Evolutionary conservation across 805 yeast genomes (phyloP), one percentile per base, ranked within the genome.

Genomic region (Myxozyma sirexii): DNA sequence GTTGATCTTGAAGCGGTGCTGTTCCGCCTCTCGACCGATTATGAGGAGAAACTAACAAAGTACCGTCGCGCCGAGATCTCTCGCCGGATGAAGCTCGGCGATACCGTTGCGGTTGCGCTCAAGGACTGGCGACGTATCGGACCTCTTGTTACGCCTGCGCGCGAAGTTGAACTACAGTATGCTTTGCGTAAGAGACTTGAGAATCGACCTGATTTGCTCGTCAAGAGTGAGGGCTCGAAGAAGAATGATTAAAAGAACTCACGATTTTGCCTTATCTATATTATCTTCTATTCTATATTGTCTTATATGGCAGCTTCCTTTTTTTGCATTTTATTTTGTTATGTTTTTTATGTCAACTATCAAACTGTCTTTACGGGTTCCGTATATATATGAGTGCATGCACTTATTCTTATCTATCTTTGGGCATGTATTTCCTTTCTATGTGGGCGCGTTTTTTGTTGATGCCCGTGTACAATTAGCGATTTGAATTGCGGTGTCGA

Each of bases 121-220:
- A 61, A 60, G 31, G 66, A 62, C 41, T 64, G 65, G 65, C 50
- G 67, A 48, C 41, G 63, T 19, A 47, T 54, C 6, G 67, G 67
- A 33, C 60, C 67, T 15, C 55, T 59, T 26, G 59, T 56, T n/a
- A 44, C 58, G 35, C 53, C 58, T 33, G 6, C 57, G 12, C 38
- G 31, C 13, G 66, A 64, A 35, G 59, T 64, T 15, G 54, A 53
- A 41, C 35, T 49, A 47, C 37, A 50, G 43, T 63, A 63, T 43
- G 35, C 49, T 6, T 58, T 64, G 38, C 62, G 67, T 41, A 59
- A 56, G 57, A 55, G 31, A 41, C 54, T 64, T 19, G 67, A 58
- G 3, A n/a, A 43, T 13, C 57, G 62, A 3, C 60, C 63, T 3
- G 65, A 61, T 17, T 26, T 61, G 37, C 15, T 43, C 2, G 41